phyloP scores from a whole-genome alignment of 2,329 filamentous ascomycete species.

The Cladosporium sp. region DNA sequence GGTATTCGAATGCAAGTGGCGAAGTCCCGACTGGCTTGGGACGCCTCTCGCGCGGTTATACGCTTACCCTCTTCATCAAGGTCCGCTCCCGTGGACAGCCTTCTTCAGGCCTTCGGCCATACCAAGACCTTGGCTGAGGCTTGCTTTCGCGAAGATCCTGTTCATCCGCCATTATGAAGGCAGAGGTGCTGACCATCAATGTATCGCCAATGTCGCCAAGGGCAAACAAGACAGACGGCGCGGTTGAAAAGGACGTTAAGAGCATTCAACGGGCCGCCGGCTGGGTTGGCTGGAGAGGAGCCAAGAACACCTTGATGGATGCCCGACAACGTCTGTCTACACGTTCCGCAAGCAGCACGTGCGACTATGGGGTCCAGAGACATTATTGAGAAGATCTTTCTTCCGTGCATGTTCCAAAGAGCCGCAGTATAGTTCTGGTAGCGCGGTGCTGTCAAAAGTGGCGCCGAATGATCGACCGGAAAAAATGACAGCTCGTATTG shows the following conservation, averaged over 20 bases:
- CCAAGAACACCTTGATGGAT: constrained; percentile 11
- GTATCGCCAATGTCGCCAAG: constrained; percentile 1
- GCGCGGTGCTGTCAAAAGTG: too few species aligned
- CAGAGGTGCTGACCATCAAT: neutral
- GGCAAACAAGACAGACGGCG: neutral
- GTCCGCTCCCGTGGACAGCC: neutral
- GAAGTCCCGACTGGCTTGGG: neutral
- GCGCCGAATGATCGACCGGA: too few species aligned
- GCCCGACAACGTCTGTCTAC: neutral
- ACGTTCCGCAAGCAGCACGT: neutral
- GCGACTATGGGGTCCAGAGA: too few species aligned
- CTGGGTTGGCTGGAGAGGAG: neutral
- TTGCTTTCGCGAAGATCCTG: neutral
- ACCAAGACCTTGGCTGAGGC: constrained; percentile 9
- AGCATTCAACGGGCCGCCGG: neutral
- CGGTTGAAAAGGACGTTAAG: constrained; percentile 5
- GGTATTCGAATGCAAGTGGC: neutral
- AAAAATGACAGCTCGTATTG: too few species aligned
- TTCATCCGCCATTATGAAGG: neutral
- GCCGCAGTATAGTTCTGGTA: too few species aligned
- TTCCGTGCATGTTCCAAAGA: too few species aligned
- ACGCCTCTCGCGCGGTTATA: neutral
- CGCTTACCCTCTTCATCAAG: constrained; percentile 8
- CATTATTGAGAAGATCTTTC: too few species aligned
- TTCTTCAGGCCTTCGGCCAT: neutral